Base-by-base conservation (phyloP, 176 grass and related monocot species). In the Bromus sterilis region DNA sequence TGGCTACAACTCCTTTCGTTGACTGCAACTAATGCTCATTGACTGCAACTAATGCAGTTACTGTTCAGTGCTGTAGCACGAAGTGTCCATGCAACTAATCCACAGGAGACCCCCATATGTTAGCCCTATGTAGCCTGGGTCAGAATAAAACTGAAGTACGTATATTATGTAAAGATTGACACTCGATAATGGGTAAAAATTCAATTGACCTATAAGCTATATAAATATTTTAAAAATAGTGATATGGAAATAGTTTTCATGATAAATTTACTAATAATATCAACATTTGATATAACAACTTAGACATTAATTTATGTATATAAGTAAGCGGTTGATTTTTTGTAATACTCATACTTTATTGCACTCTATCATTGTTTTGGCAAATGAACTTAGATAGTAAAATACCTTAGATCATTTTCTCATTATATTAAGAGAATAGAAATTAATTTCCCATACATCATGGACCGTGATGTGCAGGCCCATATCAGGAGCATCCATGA, bases 401-500 rank as follows among this genome's bases (percentile, higher is more conserved):
- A 51, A 51, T 51, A 21, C 21, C 48, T 1, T 18, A 8, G 6
- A 21, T 21, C 6, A 2, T 51, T 7, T 51, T 51, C 4, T 51
- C 46, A 2, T 21, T 2, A 51, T 51, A 21, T 21, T 21, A 0
- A 51, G 48, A 8, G 6, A 51, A 8, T 21, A 51, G 1, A 21
- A n/a, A n/a, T n/a, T 21, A 51, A 51, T 51, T 51, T 21, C 21
- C 0, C 0, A 7, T 0, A 3, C 2, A 51, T 0, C 2, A 51
- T 0, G 5, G 37, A 16, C 7, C 25, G 0, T 70, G 10, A 28
- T 84, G 4, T 7, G 21, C 86, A 94, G 89, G 74, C 89, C 92
- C 18, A 77, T 91, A 67, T 87, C 92, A 9, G 92, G 92, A 44
- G 89, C 78, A 4, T 94, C 92, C 24, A 85, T 94, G 92, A 94